phyloP scores from a whole-genome alignment of 441 rosid genomes.

The Gossypium gossypioides region DNA sequence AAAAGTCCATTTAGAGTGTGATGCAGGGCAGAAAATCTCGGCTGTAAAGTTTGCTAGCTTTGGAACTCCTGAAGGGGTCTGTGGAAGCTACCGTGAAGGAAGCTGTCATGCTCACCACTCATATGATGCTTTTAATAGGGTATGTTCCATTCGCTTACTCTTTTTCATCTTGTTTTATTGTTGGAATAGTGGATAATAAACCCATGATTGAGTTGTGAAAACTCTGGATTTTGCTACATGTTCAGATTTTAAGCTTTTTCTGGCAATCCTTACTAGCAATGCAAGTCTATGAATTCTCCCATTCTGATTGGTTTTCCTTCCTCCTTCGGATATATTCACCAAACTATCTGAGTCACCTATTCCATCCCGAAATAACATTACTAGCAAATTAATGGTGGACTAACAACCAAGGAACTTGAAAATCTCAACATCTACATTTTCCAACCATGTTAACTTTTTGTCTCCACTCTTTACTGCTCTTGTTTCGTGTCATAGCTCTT shows the following conservation, averaged over 20 bases:
- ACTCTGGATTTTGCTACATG: not conserved
- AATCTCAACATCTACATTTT: not conserved
- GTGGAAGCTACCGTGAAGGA: constrained; percentile 77
- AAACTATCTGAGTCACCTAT: not conserved
- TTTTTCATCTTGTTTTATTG: not conserved
- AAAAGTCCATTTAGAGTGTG: constrained; percentile 73
- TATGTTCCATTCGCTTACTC: constrained; percentile 20
- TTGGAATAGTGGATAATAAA: constrained; percentile 1
- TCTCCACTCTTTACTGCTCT: not conserved
- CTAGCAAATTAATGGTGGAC: not conserved
- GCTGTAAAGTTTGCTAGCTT: constrained; percentile 85
- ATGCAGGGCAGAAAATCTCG: constrained; percentile 68
- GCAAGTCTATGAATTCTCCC: not conserved
- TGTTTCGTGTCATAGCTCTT: not conserved
- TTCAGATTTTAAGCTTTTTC: not conserved
- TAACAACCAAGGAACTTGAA: not conserved
- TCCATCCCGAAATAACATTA: not conserved
- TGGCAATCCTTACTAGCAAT: not conserved
- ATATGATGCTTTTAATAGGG: constrained; percentile 85
- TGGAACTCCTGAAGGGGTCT: constrained; percentile 80
- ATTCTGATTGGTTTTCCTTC: not conserved
- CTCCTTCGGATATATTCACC: not conserved
- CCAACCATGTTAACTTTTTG: not conserved
- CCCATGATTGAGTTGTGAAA: not conserved
- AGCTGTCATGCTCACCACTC: constrained; percentile 89